These are phyloP conservation scores for Zoysia pacifica DNA, from an alignment of 176 grass and related monocot species.

Conservation along the genomic window DNA sequence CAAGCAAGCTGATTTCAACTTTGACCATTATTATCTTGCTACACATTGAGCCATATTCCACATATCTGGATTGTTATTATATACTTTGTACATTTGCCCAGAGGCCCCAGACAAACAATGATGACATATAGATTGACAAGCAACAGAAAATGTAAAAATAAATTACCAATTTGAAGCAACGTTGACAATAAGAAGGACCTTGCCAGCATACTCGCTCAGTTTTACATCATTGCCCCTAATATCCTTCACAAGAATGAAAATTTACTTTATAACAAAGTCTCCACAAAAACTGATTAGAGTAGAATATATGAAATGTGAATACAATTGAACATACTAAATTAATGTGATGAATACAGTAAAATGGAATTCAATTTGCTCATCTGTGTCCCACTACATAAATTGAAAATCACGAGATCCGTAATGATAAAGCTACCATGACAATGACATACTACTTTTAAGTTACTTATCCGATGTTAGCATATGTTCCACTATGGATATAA, in stretches of 20 bases:
- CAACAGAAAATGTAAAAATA: not conserved
- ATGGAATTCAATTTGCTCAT: not conserved
- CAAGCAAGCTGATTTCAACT: not conserved
- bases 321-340: not conserved
- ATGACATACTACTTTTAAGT: not conserved
- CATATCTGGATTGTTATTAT: not conserved
- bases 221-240: constrained; percentile 49
- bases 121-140: not conserved
- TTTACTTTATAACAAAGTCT: not conserved
- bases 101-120: not conserved
- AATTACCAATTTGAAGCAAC: constrained; percentile 74
- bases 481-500: not conserved
- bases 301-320: not conserved
- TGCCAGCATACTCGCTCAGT: constrained; percentile 55
- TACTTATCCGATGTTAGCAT: not conserved
- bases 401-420: not conserved
- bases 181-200: constrained; percentile 78
- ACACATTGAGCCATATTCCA: not conserved
- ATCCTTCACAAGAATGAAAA: constrained; percentile 48
- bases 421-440: not conserved
- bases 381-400: not conserved
- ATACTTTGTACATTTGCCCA: not conserved
- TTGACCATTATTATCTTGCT: not conserved
- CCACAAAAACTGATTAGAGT: not conserved
- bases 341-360: not conserved